Evolutionary conservation across 129 eudicot species (phyloP).

Genomic region (Flaveria sonorensis): DNA sequence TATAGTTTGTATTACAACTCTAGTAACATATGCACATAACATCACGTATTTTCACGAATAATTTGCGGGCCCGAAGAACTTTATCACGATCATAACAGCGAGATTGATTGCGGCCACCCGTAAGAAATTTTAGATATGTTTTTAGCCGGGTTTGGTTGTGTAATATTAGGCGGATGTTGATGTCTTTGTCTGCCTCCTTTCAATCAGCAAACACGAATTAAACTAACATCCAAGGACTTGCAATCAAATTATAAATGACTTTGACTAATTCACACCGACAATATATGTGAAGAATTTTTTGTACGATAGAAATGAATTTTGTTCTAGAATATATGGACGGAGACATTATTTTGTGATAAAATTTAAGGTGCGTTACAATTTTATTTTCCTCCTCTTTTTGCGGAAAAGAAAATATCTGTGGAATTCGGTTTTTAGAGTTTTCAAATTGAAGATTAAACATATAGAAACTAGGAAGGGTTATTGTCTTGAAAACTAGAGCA

Average conservation of each 20-base stretch:
- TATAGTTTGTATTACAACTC: background rate
- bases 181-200: background rate
- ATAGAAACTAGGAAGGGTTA: no score
- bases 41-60: background rate
- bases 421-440: background rate
- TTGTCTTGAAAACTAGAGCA: no score
- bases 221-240: background rate
- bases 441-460: background rate
- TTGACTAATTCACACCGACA: background rate
- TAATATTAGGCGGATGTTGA: slow-evolving; percentile 10
- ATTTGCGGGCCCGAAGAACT: background rate
- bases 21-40: background rate
- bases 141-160: background rate
- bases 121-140: background rate
- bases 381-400: background rate
- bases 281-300: background rate
- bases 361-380: background rate
- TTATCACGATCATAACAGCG: background rate
- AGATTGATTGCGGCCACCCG: background rate
- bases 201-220: background rate
- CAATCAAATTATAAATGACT: background rate
- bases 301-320: background rate
- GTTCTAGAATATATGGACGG: background rate
- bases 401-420: background rate
- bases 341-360: background rate